Evolutionary conservation across 768 basidiomycete species (phyloP), one percentile per base, ranked within the genome.

Genomic region (Serendipita indica): DNA sequence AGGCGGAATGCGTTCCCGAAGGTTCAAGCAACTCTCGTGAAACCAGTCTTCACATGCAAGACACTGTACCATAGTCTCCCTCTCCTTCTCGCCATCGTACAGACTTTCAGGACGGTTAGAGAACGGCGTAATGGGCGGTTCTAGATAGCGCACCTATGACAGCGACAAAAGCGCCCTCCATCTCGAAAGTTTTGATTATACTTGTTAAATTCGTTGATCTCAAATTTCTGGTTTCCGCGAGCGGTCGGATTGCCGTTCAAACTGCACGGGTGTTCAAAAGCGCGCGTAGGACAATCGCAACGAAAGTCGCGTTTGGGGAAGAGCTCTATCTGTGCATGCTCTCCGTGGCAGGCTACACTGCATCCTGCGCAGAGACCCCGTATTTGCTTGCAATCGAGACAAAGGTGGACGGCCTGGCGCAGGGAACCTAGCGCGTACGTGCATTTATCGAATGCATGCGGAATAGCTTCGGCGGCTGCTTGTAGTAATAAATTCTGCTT

Each of bases 41-140:
- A 82, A 91, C 89, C 18, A 66, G 63, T 89, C 88, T 77, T 91
- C 89, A 69, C 89, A 91, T 16, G 80, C 73, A 57, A 90, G 70
- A 67, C 89, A 91, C 71, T 91, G 89, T 30, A 90, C 83, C 89
- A 91, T 91, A 2, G 87, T 85, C 71, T 91, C 89, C 60, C 68
- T 69, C 70, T 91, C 89, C 18, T 72, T 79, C 63, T 77, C 76
- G 30, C 84, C 77, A 66, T 90, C 82, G 65, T 91, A 91, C 39
- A 77, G 68, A 62, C n/a, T n/a, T n/a, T n/a, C n/a, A n/a, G n/a
- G n/a, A n/a, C n/a, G n/a, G n/a, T n/a, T n/a, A n/a, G n/a, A n/a
- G n/a, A n/a, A n/a, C n/a, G n/a, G n/a, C n/a, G n/a, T n/a, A n/a
- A n/a, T n/a, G n/a, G n/a, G n/a, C n/a, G n/a, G n/a, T n/a, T n/a